Evolutionary conservation across 148 eudicot genomes (phyloP).

Genomic region (Fagopyrum homotropicum): DNA sequence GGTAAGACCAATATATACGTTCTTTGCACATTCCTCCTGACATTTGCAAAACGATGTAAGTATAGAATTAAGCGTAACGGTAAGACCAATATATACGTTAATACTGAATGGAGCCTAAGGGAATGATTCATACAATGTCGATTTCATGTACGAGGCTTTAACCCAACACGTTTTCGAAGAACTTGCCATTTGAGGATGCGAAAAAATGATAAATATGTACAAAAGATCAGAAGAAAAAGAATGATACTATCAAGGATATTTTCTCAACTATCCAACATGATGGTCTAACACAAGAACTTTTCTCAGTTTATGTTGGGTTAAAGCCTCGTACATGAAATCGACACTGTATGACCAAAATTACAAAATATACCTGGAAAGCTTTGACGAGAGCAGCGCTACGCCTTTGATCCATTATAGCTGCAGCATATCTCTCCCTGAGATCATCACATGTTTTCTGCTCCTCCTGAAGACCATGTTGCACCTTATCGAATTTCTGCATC

Average conservation of each 20-base stretch:
- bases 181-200: neutral
- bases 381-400: slow-evolving; percentile 35
- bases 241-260: neutral
- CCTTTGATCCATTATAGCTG: slow-evolving; percentile 45
- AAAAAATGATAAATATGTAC: neutral
- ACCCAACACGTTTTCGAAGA: neutral
- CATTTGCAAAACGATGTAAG: neutral
- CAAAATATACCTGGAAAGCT: slow-evolving; percentile 39
- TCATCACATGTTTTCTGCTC: slow-evolving; percentile 40
- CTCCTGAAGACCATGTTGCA: slow-evolving; percentile 29
- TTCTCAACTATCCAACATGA: neutral
- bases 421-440: slow-evolving; percentile 41
- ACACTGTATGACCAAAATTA: neutral
- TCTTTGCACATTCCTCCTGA: slow-evolving; percentile 42
- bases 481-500: slow-evolving; percentile 54
- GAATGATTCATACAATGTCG: neutral
- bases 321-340: neutral
- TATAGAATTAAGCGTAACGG: neutral
- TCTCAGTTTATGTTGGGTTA: neutral
- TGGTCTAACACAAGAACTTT: neutral
- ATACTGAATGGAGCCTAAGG: neutral
- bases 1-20: slow-evolving; percentile 11
- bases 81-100: neutral
- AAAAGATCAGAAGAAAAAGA: neutral
- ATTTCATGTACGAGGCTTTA: neutral